Evolutionary conservation across 768 basidiomycete genomes (phyloP), one percentile per base, ranked within the genome.

Genomic region (Mycena latifolia): DNA sequence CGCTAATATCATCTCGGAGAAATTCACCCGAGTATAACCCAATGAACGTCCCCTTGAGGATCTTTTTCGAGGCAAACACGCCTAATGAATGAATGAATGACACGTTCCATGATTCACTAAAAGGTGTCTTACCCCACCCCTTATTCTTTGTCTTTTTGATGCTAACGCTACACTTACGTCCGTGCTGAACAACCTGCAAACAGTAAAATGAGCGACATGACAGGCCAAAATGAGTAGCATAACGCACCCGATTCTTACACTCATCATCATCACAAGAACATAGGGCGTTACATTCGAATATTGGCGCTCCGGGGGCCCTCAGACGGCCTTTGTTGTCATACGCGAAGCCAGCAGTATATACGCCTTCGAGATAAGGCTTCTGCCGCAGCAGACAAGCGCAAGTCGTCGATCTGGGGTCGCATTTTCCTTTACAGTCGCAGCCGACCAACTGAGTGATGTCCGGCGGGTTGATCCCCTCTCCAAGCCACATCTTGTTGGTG

Each of bases 11-110:
- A 57, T 93, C 91, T 0, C 87, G 89, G 22, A 98, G 70, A 12
- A 95, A 77, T 73, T 98, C 95, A 1, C 95, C 95, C 1, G 94
- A 81, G 74, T 98, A 98, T 4, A 95, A 83, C 2, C 95, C 95
- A 43, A 98, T 76, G 73, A 89, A 96, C 0, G 89, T 86, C 5
- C 93, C 90, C 43, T 75, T 77, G 0, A 84, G 84, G 29, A 96
- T 95, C 68, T 82, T 88, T 71, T 85, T 88, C 4, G 80, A 87
- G 39, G 88, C 88, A 73, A 93, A 91, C 3, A 96, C 86, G 35
- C 94, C 94, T 94, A 56, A 17, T 15, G 17, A 25, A 25, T 24
- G 14, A 51, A 20, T 25, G 45, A 47, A 18, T 48, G 20, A 76
- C 18, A 20, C 41, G 11, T 43, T 43, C 20, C 41, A 14, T 3